Base-by-base conservation (phyloP, 495 filamentous ascomycete species). In the Xylaria cubensis region DNA sequence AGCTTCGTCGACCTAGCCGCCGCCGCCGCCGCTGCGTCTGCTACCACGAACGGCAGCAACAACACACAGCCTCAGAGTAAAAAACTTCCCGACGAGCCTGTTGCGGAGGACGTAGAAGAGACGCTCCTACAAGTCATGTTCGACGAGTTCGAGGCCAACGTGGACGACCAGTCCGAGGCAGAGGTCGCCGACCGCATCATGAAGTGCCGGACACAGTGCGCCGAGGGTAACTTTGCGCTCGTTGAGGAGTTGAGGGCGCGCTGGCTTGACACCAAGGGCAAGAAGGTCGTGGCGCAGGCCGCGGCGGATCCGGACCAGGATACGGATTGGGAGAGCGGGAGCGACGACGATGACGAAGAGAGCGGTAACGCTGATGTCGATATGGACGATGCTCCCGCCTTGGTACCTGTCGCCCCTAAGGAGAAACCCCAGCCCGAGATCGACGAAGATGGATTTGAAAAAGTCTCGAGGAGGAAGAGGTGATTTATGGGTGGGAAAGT, bases 371-470 rank as follows among this genome's bases (percentile, higher is more conserved):
- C 82, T 64, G 91, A 94, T 76, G 87, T 89, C 58, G 92, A 93
- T 71, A 96, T 97, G 93, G 87, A 80, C 9, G 94, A 93, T 63
- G 91, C 90, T 55, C 92, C 92, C 13, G 75, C 82, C 26, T 78
- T 91, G 65, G 88, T 90, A 51, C 76, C 86, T 26, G 85, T 83
- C 17, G 86, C 83, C 15, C 70, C 70, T 0, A 90, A 85, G 77
- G 90, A 91, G 82, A 93, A 87, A 81, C 79, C 84, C 58, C 89
- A 88, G 75, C 92, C 93, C 2, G 92, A 94, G 80, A 84, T 97
- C 63, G 95, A 98, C 82, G 94, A 97, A 66, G 95, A 98, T 75
- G 95, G 95, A 17, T 98, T 98, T 80, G 94, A 91, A n/a, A 94
- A 91, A 84, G 93, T 97, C 70, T 86, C 91, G 72, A 87, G 89